A percentile compares a stretch with the other conserved stretches of the same genome.
phyloP scores from a whole-genome alignment of 164 flowering plant genomes.

The Vitis cinerea region DNA sequence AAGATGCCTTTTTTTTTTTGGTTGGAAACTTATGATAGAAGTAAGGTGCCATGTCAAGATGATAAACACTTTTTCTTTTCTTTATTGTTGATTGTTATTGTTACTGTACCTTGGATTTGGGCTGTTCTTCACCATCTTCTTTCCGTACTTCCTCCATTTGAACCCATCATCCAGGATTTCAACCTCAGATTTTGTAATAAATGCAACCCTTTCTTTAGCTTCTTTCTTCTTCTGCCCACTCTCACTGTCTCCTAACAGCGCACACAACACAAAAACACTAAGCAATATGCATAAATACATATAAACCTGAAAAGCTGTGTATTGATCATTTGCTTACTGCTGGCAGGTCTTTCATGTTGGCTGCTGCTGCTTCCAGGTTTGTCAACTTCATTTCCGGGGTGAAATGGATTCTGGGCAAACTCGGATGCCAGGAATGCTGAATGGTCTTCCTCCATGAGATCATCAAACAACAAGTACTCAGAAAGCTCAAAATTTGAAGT shows the following conservation, averaged over 20 bases:
- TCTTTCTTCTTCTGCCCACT: slow-evolving; percentile 17
- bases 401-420: slow-evolving; percentile 2
- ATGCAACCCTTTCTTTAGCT: slow-evolving; percentile 36
- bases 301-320: not conserved
- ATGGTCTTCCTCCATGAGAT: slow-evolving; percentile 21
- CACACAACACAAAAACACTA: not conserved
- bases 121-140: slow-evolving; percentile 63
- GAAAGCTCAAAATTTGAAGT: slow-evolving; percentile 24
- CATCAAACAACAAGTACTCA: slow-evolving; percentile 26
- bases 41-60: too few relatives aligned
- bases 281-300: not conserved
- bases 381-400: slow-evolving; percentile 9
- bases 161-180: slow-evolving; percentile 57
- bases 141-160: slow-evolving; percentile 67
- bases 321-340: slow-evolving; percentile 15
- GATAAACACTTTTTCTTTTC: too few relatives aligned
- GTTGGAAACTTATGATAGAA: too few relatives aligned
- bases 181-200: slow-evolving; percentile 45
- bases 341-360: slow-evolving; percentile 15
- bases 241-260: slow-evolving; percentile 14
- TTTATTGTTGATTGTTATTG: not conserved
- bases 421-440: slow-evolving; percentile 10
- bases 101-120: slow-evolving; percentile 50
- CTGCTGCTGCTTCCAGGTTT: slow-evolving; percentile 16
- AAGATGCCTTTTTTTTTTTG: too few relatives aligned